Conservation (phyloP, 192 early-diverging fungal species). For the Pecoramyces ruminantium region DNA sequence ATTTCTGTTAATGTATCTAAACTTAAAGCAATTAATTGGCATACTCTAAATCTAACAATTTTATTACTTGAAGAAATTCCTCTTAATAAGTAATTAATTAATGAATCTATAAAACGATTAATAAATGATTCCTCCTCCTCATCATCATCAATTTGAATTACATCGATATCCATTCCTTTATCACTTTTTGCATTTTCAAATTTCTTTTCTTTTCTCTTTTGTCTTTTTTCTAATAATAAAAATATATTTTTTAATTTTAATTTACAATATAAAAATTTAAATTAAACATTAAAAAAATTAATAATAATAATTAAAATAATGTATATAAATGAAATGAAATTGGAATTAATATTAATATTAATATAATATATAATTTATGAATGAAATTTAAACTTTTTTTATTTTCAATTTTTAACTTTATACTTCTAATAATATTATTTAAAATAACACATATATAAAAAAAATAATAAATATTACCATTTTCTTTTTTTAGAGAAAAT, state of each 20-base stretch:
- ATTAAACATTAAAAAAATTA: too few relatives aligned
- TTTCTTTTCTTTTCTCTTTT: background rate
- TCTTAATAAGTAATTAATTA: constrained; percentile 50
- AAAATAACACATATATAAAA: constrained; percentile 3
- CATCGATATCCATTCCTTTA: constrained; percentile 2
- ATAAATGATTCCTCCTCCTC: constrained; percentile 19
- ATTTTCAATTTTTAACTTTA: too few relatives aligned
- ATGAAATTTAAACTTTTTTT: too few relatives aligned
- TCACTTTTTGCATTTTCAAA: background rate
- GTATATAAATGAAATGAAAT: too few relatives aligned
- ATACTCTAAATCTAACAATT: constrained; percentile 51
- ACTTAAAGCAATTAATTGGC: constrained; percentile 56
- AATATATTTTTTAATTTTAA: too few relatives aligned
- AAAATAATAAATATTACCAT: background rate
- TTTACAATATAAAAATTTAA: too few relatives aligned
- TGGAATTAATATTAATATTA: too few relatives aligned
- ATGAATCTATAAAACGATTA: constrained; percentile 47
- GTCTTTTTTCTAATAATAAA: background rate
- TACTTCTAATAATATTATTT: background rate
- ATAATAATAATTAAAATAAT: too few relatives aligned
- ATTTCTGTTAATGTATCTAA: constrained; percentile 57
- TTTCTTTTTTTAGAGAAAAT: constrained; percentile 42
- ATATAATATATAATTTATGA: too few relatives aligned
- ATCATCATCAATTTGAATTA: constrained; percentile 15
- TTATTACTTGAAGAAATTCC: constrained; percentile 71